Evolutionary conservation across 2,329 filamentous ascomycete species (phyloP).

Genomic region (Pyricularia sp.): DNA sequence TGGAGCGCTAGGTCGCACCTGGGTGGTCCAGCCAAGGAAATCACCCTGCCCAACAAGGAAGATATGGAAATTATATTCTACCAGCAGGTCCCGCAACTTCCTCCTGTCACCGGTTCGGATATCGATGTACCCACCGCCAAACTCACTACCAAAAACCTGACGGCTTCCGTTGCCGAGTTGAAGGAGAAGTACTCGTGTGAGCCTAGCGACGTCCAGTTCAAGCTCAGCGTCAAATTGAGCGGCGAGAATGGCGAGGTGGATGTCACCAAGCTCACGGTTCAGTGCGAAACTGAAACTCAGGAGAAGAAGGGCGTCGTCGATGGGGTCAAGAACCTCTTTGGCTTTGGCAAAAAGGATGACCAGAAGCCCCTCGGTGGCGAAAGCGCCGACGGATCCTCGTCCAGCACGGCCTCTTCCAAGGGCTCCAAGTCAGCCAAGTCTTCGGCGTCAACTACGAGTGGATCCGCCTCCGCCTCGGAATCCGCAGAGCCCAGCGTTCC

Average conservation of each 20-base stretch:
- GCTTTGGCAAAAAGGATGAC: constrained; percentile 82
- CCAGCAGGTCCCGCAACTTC: constrained; percentile 45
- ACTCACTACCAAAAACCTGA: constrained; percentile 74
- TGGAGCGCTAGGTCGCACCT: constrained; percentile 68
- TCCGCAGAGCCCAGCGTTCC: constrained; percentile 37
- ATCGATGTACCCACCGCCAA: constrained; percentile 49
- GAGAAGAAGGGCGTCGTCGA: constrained; percentile 77
- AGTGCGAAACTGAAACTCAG: constrained; percentile 65
- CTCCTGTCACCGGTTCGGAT: constrained; percentile 17
- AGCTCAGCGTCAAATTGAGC: constrained; percentile 61
- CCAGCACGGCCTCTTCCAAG: constrained; percentile 9
- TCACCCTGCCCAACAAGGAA: constrained; percentile 68
- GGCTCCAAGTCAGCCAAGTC: constrained; percentile 6
- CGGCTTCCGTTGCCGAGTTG: constrained; percentile 64
- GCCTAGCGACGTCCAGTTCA: constrained; percentile 64
- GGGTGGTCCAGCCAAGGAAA: constrained; percentile 65
- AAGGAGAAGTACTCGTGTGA: constrained; percentile 69
- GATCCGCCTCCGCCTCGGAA: constrained; percentile 34
- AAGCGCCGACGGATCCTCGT: constrained; percentile 21
- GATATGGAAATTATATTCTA: constrained; percentile 74
- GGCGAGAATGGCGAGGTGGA: constrained; percentile 68
- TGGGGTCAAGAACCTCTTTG: constrained; percentile 91
- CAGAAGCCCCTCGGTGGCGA: constrained; percentile 60
- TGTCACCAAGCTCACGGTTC: constrained; percentile 60
- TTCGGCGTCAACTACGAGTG: constrained; percentile 13